phyloP scores from a whole-genome alignment of 768 basidiomycete genomes.

The Agaricus bisporus region DNA sequence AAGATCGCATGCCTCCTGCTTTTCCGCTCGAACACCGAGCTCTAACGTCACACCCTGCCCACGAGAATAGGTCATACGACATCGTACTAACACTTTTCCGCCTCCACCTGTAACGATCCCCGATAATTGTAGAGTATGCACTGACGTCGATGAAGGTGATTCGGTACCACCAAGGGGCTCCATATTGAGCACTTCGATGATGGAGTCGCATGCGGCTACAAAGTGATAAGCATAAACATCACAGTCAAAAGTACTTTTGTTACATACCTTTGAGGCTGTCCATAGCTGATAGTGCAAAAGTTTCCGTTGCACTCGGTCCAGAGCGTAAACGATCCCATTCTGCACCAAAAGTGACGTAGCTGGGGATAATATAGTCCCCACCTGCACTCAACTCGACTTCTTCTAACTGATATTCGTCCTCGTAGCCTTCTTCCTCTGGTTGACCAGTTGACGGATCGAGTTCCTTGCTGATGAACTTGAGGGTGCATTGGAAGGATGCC shows the following conservation, averaged over 20 bases:
- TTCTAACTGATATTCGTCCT: slow-evolving; percentile 97
- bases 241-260: background rate
- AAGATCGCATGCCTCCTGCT: slow-evolving; percentile 77
- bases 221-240: slow-evolving; percentile 7
- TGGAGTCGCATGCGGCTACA: slow-evolving; percentile 90
- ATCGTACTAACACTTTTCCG: slow-evolving; percentile 92
- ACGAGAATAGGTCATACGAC: slow-evolving; percentile 90
- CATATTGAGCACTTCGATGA: slow-evolving; percentile 96
- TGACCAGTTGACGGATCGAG: slow-evolving; percentile 92
- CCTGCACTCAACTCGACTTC: slow-evolving; percentile 91
- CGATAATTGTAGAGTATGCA: slow-evolving; percentile 92
- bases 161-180: slow-evolving; percentile 93
- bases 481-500: slow-evolving; percentile 83
- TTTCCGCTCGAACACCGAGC: slow-evolving; percentile 86
- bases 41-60: slow-evolving; percentile 93
- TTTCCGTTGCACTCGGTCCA: slow-evolving; percentile 80
- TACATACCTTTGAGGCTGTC: slow-evolving; percentile 87
- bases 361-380: slow-evolving; percentile 94
- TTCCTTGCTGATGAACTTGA: slow-evolving; percentile 97
- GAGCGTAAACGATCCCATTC: slow-evolving; percentile 93
- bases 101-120: slow-evolving; percentile 89
- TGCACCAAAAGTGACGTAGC: slow-evolving; percentile 82
- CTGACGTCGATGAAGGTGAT: slow-evolving; percentile 69
- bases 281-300: slow-evolving; percentile 87
- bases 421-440: slow-evolving; percentile 98